Evolutionary conservation across 371 early-diverging fungal species (phyloP).

Genomic region (Neoconidiobolus thromboides): DNA sequence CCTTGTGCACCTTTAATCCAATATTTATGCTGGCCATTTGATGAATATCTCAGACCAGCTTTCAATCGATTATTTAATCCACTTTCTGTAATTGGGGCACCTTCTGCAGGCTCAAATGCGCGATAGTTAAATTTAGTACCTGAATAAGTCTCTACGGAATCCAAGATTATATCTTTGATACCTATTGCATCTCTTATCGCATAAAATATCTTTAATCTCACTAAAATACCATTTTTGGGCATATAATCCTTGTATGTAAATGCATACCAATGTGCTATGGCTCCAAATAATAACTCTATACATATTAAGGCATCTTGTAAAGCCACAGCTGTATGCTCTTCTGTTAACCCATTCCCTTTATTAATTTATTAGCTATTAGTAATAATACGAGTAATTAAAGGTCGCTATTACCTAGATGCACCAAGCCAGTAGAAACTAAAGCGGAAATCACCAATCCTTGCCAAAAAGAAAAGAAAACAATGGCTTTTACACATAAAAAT

Average conservation of each 20-base stretch:
- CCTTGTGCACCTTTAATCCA: conserved; percentile 24
- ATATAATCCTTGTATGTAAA: conserved; percentile 61
- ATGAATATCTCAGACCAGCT: conserved; percentile 58
- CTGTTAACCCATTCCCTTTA: conserved; percentile 21
- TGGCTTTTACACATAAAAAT: conserved; percentile 83
- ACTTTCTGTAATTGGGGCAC: conserved; percentile 31
- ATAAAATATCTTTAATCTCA: conserved; percentile 53
- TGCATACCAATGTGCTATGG: conserved; percentile 62
- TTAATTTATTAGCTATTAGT: conserved; percentile 3
- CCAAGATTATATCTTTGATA: conserved; percentile 59
- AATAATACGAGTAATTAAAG: not conserved
- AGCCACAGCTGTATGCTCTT: conserved; percentile 64
- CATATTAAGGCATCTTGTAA: conserved; percentile 85
- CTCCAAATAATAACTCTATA: conserved; percentile 74
- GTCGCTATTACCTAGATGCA: conserved; percentile 32
- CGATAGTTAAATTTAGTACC: conserved; percentile 61
- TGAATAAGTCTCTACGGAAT: conserved; percentile 52
- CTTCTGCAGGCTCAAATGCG: conserved; percentile 60
- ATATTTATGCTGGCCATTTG: conserved; percentile 51
- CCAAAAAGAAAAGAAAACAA: conserved; percentile 92
- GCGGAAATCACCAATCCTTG: conserved; percentile 79
- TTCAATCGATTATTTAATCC: conserved; percentile 39
- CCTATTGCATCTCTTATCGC: conserved; percentile 72
- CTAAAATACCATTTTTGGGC: conserved; percentile 27
- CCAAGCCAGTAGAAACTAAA: conserved; percentile 48